These are phyloP conservation scores for Corylus americana DNA, from an alignment of 306 rosid species.

Conservation along the genomic window DNA sequence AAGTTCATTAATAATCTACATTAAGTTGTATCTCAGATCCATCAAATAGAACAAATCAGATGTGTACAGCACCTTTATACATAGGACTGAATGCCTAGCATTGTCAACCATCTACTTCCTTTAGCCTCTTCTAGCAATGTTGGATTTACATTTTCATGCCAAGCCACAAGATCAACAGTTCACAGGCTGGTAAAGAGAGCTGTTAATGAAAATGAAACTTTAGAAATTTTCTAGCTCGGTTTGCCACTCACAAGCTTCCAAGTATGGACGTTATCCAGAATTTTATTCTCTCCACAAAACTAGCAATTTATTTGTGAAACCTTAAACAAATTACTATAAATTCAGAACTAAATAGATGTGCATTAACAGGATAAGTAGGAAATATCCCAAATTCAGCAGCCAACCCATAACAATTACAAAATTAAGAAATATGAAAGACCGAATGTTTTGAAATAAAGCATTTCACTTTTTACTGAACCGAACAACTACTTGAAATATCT, in stretches of 20 bases:
- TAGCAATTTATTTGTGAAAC: neutral
- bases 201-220: constrained; percentile 12
- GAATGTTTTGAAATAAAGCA: neutral
- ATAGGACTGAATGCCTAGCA: constrained; percentile 14
- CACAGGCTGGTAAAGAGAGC: constrained; percentile 9
- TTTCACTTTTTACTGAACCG: neutral
- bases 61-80: constrained; percentile 12
- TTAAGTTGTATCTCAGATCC: constrained; percentile 2
- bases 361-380: neutral
- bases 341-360: neutral
- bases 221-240: neutral
- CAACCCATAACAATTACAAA: neutral
- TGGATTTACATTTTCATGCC: constrained; percentile 5
- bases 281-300: constrained; percentile 3
- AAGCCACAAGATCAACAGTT: constrained; percentile 11
- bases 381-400: neutral
- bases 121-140: constrained; percentile 19
- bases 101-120: constrained; percentile 13
- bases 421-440: neutral
- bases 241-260: constrained; percentile 2
- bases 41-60: constrained; percentile 7
- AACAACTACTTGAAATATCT: neutral
- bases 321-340: neutral
- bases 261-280: neutral
- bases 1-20: neutral